These are phyloP conservation scores for Cucumis sativus DNA, from an alignment of 306 rosid species.

Conservation along the genomic window Cucumber_9930_V3 NC_026658.2:1466501-1467000, in stretches of 20 bases:
- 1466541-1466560: background rate
- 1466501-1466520: background rate
- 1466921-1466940: background rate
- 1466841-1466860: background rate
- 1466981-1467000: background rate
- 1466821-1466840: background rate
- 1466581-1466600: background rate
- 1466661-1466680: background rate
- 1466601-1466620: background rate
- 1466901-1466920: background rate
- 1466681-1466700: background rate
- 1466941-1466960: background rate
- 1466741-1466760: background rate
- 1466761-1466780: background rate
- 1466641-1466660: background rate
- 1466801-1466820: too few relatives aligned
- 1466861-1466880: too few relatives aligned
- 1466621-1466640: background rate
- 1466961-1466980: background rate
- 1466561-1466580: background rate
- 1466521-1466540: background rate
- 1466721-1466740: background rate
- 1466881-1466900: background rate
- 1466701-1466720: background rate
- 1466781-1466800: too few relatives aligned